Percentiles rank a stretch among this genome's conserved stretches.
Evolutionary conservation across 768 basidiomycete species (phyloP).

Genomic region (Rhizopogon vulgaris): DNA sequence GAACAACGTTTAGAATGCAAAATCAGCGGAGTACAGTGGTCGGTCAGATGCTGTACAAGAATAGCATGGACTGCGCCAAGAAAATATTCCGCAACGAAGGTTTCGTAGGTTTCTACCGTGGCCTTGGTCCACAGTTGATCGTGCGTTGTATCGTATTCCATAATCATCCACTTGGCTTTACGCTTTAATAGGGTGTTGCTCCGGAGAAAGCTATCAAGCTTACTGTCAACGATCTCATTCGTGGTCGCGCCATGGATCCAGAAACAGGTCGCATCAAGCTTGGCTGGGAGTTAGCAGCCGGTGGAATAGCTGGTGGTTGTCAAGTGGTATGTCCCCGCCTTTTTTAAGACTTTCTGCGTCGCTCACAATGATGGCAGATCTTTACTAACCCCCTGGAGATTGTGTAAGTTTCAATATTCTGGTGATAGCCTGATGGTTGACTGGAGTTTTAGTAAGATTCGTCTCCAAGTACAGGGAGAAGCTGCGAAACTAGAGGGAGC

Average conservation of each 20-base stretch:
- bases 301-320: slow-evolving; percentile 90
- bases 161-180: slow-evolving; percentile 6
- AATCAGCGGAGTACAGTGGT: slow-evolving; percentile 97
- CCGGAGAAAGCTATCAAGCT: slow-evolving; percentile 98
- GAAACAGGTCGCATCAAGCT: slow-evolving; percentile 92
- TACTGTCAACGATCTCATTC: slow-evolving; percentile 90
- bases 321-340: slow-evolving; percentile 78
- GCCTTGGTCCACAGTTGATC: slow-evolving; percentile 89
- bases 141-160: slow-evolving; percentile 34
- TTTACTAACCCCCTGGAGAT: slow-evolving; percentile 98
- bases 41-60: slow-evolving; percentile 94
- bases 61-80: slow-evolving; percentile 87
- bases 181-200: slow-evolving; percentile 67
- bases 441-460: slow-evolving; percentile 66
- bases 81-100: slow-evolving; percentile 97
- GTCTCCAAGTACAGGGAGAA: slow-evolving; percentile 93
- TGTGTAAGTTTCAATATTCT: slow-evolving; percentile 49
- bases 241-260: slow-evolving; percentile 80
- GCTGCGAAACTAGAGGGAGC: slow-evolving; percentile 82
- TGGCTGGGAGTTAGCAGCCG: slow-evolving; percentile 88
- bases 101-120: slow-evolving; percentile 91
- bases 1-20: slow-evolving; percentile 63
- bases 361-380: slow-evolving; percentile 43
- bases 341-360: slow-evolving; percentile 1
- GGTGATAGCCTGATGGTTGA: neutral